Base-by-base conservation (phyloP, 164 flowering plant genomes). In the Stephania japonica region DNA sequence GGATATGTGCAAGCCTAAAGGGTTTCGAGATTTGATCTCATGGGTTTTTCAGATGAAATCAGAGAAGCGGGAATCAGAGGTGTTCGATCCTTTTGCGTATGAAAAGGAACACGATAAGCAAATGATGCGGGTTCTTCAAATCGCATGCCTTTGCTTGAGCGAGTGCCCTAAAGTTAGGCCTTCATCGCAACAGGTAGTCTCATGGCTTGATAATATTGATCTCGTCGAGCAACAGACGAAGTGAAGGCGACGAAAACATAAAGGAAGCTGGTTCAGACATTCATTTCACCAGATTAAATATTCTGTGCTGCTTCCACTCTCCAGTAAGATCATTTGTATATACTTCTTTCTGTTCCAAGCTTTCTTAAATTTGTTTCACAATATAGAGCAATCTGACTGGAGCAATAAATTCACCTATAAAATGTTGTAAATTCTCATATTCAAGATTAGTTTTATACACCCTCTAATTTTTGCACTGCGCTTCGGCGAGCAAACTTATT, bases 1-100 rank as follows among this genome's bases (percentile, higher is more conserved):
- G 89, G 94, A 92, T 68, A 84, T 92, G 83, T 89, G 93, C 83
- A 88, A 84, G 65, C 88, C 90, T 42, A 87, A 76, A 83, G 89
- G 83, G 42, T 80, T 77, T 25, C 76, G 92, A 70, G 90, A 90
- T 79, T 67, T 92, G 86, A 81, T 92, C 62, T 82, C 97, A 21
- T 90, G 93, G 97, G 94, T 89, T 76, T 74, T 79, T 71, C 90
- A 82, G 75, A 87, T 88, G 95, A 89, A 84, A 83, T 77, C 56
- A 67, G 92, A 90, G 80, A 84, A 78, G 49, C 83, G 84, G 75
- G 95, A 81, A 75, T 74, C 42, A 6, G 94, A 90, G 81, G 85
- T 88, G 5, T 83, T 91, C 25, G 97, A 89, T 83, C 84, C 91
- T 21, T 84, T 82, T 67, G 79, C 90, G 21, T 86, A 81, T 71